Evolutionary conservation across 2,329 filamentous ascomycete species (phyloP).

Genomic region (Neonectria neomacrospora): DNA sequence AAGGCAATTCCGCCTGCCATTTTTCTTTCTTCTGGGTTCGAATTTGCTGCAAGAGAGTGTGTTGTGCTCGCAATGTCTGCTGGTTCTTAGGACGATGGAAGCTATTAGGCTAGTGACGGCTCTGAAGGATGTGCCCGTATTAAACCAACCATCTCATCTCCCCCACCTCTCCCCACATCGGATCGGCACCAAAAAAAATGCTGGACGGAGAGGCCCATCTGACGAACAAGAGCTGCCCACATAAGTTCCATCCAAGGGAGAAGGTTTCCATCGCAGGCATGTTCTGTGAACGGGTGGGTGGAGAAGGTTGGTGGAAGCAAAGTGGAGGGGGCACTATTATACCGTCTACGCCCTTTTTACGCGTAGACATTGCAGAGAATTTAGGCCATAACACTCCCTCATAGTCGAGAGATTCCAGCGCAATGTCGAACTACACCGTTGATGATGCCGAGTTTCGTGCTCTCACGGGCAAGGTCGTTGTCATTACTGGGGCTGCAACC

Average conservation of each 20-base stretch:
- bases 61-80: neutral
- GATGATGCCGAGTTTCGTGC: neutral
- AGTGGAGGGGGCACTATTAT: neutral
- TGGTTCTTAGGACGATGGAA: neutral
- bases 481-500: constrained; percentile 16
- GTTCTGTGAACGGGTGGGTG: constrained; percentile 70
- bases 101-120: neutral
- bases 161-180: neutral
- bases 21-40: neutral
- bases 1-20: neutral
- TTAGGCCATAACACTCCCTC: neutral
- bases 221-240: constrained; percentile 86
- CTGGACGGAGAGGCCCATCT: constrained; percentile 72
- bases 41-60: too few species aligned
- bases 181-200: neutral
- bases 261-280: constrained; percentile 99
- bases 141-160: neutral
- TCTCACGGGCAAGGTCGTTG: constrained; percentile 5
- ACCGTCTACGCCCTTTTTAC: too few species aligned
- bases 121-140: neutral
- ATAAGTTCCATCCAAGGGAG: constrained; percentile 99
- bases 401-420: neutral
- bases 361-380: too few species aligned
- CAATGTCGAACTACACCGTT: constrained; percentile 3
- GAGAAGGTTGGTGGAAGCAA: too few species aligned